Percentiles rank a stretch among this genome's conserved stretches.
Conservation (phyloP, 495 filamentous ascomycete species). For the Penicillium waksmanii region DNA sequence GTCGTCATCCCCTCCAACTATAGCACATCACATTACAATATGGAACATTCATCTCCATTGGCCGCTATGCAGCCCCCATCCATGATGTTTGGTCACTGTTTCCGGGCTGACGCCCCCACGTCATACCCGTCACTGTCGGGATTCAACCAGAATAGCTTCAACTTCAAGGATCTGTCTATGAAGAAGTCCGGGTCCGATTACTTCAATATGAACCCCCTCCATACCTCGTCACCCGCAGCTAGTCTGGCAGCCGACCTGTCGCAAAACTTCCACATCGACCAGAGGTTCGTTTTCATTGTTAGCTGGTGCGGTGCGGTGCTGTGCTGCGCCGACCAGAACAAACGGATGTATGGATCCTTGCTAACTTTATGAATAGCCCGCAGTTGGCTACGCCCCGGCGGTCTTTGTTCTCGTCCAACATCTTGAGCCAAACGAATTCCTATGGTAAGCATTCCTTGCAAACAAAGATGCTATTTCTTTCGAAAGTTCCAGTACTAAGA, state of each 20-base stretch:
- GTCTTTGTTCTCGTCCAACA: slow-evolving; percentile 84
- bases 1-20: background rate
- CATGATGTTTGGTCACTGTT: slow-evolving; percentile 59
- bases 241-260: slow-evolving; percentile 92
- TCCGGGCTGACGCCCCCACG: slow-evolving; percentile 54
- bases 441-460: slow-evolving; percentile 63
- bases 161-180: slow-evolving; percentile 75
- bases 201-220: slow-evolving; percentile 78
- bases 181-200: slow-evolving; percentile 63
- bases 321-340: no score
- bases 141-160: slow-evolving; percentile 67
- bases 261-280: slow-evolving; percentile 94
- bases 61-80: slow-evolving; percentile 90
- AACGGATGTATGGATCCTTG: slow-evolving; percentile 7
- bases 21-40: slow-evolving; percentile 36
- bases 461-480: background rate
- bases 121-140: slow-evolving; percentile 56
- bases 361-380: slow-evolving; percentile 64
- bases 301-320: background rate
- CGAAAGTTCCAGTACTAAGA: slow-evolving; percentile 9
- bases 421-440: slow-evolving; percentile 67
- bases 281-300: slow-evolving; percentile 63
- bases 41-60: slow-evolving; percentile 93
- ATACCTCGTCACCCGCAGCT: slow-evolving; percentile 86
- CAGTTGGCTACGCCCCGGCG: slow-evolving; percentile 89